These are phyloP conservation scores for Grigorovia yakushimaensis DNA, from an alignment of 805 yeast genomes.

Conservation along the genomic window DNA sequence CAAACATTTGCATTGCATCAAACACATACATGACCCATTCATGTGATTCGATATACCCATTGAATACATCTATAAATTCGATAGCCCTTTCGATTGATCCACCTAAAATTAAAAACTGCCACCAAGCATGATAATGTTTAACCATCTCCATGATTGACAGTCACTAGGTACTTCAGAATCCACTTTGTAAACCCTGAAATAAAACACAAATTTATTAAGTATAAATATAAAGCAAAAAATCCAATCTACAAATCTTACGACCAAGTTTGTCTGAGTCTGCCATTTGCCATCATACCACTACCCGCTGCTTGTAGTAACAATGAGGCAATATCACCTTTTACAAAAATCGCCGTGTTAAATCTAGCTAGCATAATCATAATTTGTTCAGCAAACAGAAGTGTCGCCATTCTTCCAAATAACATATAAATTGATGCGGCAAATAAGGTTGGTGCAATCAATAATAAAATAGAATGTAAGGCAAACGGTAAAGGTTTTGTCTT, in stretches of 20 bases:
- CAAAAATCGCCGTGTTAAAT: conserved; percentile 23
- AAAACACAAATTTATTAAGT: conserved; percentile 11
- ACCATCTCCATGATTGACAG: conserved; percentile 7
- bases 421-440: conserved; percentile 28
- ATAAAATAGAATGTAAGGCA: conserved; percentile 18
- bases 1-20: conserved; percentile 23
- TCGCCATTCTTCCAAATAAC: conserved; percentile 22
- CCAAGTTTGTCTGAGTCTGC: conserved; percentile 16
- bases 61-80: conserved; percentile 24
- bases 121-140: conserved; percentile 8
- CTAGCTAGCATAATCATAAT: conserved; percentile 15
- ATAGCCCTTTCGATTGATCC: conserved; percentile 27
- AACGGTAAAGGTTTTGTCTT: conserved; percentile 10
- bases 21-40: conserved; percentile 23
- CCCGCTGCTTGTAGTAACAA: conserved; percentile 26
- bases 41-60: conserved; percentile 19
- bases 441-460: conserved; percentile 28
- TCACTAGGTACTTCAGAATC: neutral
- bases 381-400: conserved; percentile 11
- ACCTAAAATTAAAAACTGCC: conserved; percentile 17
- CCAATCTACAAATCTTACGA: conserved; percentile 17
- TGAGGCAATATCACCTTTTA: conserved; percentile 26
- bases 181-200: conserved; percentile 3
- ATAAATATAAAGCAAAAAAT: conserved; percentile 25
- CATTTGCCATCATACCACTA: conserved; percentile 21